A percentile compares a stretch with the other conserved stretches of the same genome.
Evolutionary conservation across 257 asterid species (phyloP).

Genomic region (Mentha longifolia): DNA sequence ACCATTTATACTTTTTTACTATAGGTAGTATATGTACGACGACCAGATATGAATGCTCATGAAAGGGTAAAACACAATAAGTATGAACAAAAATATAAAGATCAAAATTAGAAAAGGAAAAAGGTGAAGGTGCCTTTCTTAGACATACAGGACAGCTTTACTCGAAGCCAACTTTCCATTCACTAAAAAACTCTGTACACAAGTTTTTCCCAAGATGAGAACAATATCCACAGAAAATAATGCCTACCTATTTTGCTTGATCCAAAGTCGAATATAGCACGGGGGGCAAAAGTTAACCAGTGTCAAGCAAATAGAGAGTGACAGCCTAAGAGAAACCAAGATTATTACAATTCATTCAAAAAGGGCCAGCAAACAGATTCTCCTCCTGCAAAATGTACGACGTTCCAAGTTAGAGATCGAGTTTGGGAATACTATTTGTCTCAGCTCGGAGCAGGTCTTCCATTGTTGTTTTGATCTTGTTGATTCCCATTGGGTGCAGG

Average conservation of each 20-base stretch:
- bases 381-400: constrained; percentile 5
- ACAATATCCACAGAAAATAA: constrained; percentile 8
- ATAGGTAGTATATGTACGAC: no score
- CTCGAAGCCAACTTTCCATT: not conserved
- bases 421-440: constrained; percentile 10
- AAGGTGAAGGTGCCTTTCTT: not conserved
- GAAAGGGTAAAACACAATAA: no score
- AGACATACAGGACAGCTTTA: no score
- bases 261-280: not conserved
- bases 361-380: not conserved
- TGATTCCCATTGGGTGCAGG: constrained; percentile 50
- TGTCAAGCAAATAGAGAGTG: constrained; percentile 3
- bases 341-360: not conserved
- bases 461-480: constrained; percentile 45
- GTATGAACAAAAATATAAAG: not conserved
- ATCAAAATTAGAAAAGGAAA: not conserved
- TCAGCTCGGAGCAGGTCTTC: constrained; percentile 54
- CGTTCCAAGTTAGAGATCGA: constrained; percentile 20
- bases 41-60: no score
- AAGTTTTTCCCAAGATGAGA: not conserved
- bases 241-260: not conserved
- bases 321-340: not conserved
- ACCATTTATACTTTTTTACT: no score
- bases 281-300: not conserved
- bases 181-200: constrained; percentile 21